These are phyloP conservation scores for Knufia fluminis DNA, from an alignment of 2,329 filamentous ascomycete species.

Conservation along the genomic window DNA sequence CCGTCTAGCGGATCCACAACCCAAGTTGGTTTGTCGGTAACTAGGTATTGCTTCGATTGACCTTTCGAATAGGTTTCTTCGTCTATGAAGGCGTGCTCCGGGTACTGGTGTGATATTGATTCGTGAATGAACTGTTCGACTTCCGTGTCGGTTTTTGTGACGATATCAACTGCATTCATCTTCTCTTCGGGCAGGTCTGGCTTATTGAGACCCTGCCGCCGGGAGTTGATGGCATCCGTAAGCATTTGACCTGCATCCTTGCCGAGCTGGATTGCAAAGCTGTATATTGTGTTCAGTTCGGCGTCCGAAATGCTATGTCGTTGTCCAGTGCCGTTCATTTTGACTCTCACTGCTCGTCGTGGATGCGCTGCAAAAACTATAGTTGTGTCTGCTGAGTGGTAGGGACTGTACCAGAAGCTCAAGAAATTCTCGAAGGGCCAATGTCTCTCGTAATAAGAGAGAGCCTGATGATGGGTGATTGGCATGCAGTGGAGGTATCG, in stretches of 20 bases:
- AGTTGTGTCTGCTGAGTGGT: too few species aligned
- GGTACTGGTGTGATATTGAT: slow-evolving; percentile 52
- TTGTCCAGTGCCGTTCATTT: not conserved
- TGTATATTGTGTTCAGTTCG: slow-evolving; percentile 57
- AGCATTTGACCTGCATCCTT: slow-evolving; percentile 61
- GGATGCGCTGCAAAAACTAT: too few species aligned
- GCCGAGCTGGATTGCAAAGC: slow-evolving; percentile 60
- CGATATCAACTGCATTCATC: slow-evolving; percentile 31
- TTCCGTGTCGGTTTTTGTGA: slow-evolving; percentile 39
- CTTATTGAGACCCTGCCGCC: slow-evolving; percentile 31
- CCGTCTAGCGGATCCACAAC: slow-evolving; percentile 68
- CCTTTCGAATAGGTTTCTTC: slow-evolving; percentile 68
- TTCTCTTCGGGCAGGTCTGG: slow-evolving; percentile 48
- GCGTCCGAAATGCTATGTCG: slow-evolving; percentile 16
- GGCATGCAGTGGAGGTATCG: too few species aligned
- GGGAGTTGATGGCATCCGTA: slow-evolving; percentile 52
- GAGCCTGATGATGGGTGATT: too few species aligned
- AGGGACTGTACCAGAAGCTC: too few species aligned
- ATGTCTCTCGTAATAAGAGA: too few species aligned
- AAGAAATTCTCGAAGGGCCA: not conserved
- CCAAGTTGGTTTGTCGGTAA: slow-evolving; percentile 59
- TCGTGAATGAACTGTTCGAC: slow-evolving; percentile 61
- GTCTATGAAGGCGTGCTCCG: slow-evolving; percentile 63
- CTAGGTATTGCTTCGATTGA: slow-evolving; percentile 57
- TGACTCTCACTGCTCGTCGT: not conserved